Evolutionary conservation across 441 rosid genomes (phyloP), one percentile per base, ranked within the genome.

Genomic region (Syzygium syzygioides): DNA sequence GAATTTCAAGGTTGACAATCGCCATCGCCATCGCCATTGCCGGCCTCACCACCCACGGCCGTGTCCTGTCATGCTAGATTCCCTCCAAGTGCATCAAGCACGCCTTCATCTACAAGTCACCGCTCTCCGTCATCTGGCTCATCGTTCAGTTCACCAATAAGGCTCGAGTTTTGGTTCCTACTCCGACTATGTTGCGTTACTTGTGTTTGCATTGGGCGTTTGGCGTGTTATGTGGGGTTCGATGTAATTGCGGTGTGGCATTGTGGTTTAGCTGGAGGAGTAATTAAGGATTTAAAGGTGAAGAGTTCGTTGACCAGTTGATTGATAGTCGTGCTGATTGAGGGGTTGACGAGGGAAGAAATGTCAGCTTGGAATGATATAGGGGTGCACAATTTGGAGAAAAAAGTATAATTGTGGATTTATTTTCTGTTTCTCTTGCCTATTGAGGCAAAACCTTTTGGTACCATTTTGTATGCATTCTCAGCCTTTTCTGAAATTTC

Each of bases 1-100:
- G 95, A 97, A 97, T 93, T 98, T 97, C 90, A 95, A 96, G 91
- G 97, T 96, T 59, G 98, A 98, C 87, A 98, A 97, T 91, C 98
- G 96, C 88, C 88, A 96, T 98, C n/a, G 98, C 98, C 68, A 94
- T 98, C 55, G 97, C 98, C 53, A 98, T 98, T 76, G 97, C 99
- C 55, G 97, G 97, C 17, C 98, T 97, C 79, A 97, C 98, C 48
- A 98, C 98, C 48, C 97, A 95, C 89, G 98, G 99, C 10, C 95
- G 98, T 45, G 98, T 98, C 59, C 94, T 97, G 23, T 97, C 99
- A 23, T 96, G 99, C 19, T 96, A 95, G 88, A 95, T 98, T 98
- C 94, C 98, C 87, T 95, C 97, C 62, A 98, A 97, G 83, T 96
- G 99, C 17, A 96, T 98, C 66, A 97, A 96, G 87, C 95, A 98